Conservation (phyloP, 305 asterid species). For the Rubia balearica region DNA sequence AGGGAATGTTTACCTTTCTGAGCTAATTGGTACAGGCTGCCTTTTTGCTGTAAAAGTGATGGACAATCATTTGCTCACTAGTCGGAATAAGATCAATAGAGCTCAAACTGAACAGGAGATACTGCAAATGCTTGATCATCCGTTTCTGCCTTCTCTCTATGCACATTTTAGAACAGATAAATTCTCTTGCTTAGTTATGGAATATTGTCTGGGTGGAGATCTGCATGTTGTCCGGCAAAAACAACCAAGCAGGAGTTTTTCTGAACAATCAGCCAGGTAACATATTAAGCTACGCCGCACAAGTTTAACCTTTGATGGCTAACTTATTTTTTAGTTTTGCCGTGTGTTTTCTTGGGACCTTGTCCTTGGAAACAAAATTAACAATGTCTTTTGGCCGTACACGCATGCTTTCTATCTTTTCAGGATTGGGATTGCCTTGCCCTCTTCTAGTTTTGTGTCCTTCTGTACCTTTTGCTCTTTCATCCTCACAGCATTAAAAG, state of each 20-base stretch:
- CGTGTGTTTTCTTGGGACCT: neutral
- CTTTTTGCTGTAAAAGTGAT: conserved; percentile 74
- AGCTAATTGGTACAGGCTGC: conserved; percentile 63
- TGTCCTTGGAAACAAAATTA: conserved; percentile 1
- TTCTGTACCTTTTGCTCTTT: neutral
- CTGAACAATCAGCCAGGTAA: conserved; percentile 89
- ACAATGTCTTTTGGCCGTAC: neutral
- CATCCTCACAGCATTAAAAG: neutral
- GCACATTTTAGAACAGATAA: conserved; percentile 58
- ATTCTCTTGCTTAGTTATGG: conserved; percentile 76
- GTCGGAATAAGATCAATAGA: conserved; percentile 53
- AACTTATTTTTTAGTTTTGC: neutral
- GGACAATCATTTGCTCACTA: conserved; percentile 51
- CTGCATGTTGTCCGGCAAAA: conserved; percentile 82
- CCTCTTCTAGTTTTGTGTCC: neutral
- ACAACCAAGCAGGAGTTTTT: conserved; percentile 51
- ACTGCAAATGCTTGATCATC: conserved; percentile 76
- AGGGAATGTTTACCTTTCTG: conserved; percentile 74
- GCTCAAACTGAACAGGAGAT: conserved; percentile 83
- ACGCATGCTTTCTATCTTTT: neutral
- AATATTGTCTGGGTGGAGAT: conserved; percentile 91
- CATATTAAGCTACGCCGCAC: conserved; percentile 11
- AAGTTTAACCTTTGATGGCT: conserved; percentile 3
- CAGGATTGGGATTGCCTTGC: neutral
- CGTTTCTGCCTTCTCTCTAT: conserved; percentile 83